Evolutionary conservation across 1,139 yeast genomes (phyloP).

Genomic region (Pichia sp.): DNA sequence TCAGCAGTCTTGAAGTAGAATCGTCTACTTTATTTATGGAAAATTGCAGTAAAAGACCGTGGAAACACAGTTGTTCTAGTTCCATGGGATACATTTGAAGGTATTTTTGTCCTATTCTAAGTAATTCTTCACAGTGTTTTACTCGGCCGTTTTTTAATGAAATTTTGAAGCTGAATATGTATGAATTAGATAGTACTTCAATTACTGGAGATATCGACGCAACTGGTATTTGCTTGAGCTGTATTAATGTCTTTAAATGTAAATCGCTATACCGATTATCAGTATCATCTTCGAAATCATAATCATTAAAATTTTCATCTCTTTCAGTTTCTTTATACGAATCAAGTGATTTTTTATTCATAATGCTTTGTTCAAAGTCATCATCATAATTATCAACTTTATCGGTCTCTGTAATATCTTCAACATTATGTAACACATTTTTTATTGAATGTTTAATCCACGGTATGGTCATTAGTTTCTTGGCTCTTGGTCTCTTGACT

Average conservation of each 20-base stretch:
- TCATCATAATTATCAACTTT: neutral
- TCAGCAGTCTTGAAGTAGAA: neutral
- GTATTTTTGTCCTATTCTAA: neutral
- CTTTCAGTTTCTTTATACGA: neutral
- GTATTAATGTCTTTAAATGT: neutral
- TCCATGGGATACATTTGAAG: neutral
- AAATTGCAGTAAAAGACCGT: neutral
- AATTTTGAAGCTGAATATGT: neutral
- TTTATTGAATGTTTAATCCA: conserved; percentile 41
- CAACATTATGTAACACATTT: conserved; percentile 13
- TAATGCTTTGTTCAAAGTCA: neutral
- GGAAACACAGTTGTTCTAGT: neutral
- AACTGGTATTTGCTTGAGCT: neutral
- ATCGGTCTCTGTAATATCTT: neutral
- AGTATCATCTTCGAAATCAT: neutral
- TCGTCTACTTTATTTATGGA: neutral
- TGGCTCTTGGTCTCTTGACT: conserved; percentile 51
- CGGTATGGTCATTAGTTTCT: conserved; percentile 48
- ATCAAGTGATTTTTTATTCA: neutral
- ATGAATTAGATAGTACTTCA: neutral
- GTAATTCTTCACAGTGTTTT: neutral
- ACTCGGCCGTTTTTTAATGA: neutral
- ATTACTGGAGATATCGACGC: neutral
- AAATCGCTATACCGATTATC: neutral
- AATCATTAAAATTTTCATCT: neutral